Base-by-base conservation (phyloP, 495 filamentous ascomycete genomes). In the Cryomyces minteri region DNA sequence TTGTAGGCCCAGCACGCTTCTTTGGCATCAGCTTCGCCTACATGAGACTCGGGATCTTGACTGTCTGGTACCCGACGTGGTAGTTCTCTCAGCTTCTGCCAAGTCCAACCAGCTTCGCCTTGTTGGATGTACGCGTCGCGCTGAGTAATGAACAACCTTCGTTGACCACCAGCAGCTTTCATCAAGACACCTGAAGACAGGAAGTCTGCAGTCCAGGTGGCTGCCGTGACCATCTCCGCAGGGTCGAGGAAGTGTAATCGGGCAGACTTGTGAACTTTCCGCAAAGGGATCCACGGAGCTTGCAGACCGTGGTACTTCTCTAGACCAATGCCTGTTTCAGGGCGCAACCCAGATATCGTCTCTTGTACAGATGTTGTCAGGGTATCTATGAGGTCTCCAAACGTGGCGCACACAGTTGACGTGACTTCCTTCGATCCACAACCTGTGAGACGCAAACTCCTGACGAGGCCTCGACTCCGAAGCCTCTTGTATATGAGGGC, bases 241-340 rank as follows among this genome's bases (percentile, higher is more conserved):
- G 67, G n/a, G 25, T 65, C 64, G 12, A 86, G 67, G 51, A 82
- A 84, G 6, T 72, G 73, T 1, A 86, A 66, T 8, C 68, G 64
- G 0, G 74, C 72, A 43, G 82, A 75, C 50, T 76, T 82, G 57
- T 78, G 70, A 4, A 82, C 54, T 53, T 86, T 86, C 29, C 81
- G 70, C 14, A 86, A 61, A 4, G 80, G 80, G 7, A 81, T 64
- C 69, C 78, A 82, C 6, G 68, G 53, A 40, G 72, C 71, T 30
- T 67, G 61, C 33, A 67, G 60, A 30, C 56, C 64, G 8, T 61
- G 52, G 43, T 50, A 61, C 29, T 36, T 33, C 32, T 41, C 34
- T 31, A 50, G 43, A 10, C 36, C 14, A 32, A 38, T 14, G 5
- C 29, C 4, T 11, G 14, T 38, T 11, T 40, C 38, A 32, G 36